Base-by-base conservation (phyloP, 805 yeast genomes). In the Candida easanensis region DNA sequence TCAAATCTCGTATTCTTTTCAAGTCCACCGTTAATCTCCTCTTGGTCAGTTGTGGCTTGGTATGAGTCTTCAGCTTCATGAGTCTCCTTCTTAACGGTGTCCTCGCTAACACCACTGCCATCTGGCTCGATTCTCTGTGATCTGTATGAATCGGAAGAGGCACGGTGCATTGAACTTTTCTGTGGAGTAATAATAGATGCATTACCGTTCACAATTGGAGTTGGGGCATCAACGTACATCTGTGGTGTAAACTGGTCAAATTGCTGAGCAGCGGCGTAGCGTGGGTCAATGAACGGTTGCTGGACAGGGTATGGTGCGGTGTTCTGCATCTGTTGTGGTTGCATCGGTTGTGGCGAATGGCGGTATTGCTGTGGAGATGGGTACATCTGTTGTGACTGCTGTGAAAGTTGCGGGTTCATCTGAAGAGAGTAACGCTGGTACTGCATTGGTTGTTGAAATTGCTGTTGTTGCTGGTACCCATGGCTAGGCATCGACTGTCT, bases 1-100 rank as follows among this genome's bases (percentile, higher is more conserved):
- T 30, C 14, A 13, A 30, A 30, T 30, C 33, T 30, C 13, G 37
- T 34, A 15, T 5, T 34, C 77, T 81, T 83, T 20, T 43, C 46
- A 36, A 35, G 34, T 2, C 37, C 34, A 7, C 17, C 37, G 23
- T 23, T 17, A 8, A 16, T 41, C 14, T 18, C 15, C 21, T 18
- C 7, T 16, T 16, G 26, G 26, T 16, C 33, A 10, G 3, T 36
- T 28, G 28, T 21, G 35, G 19, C 28, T 16, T 34, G 5, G 28
- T 22, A 15, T 23, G 13, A 25, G 26, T 46, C 54, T n/a, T 42
- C 49, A 16, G 32, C 49, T 8, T 52, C 51, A 38, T 57, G 51
- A 2, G 61, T 57, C 37, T 55, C 61, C 39, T 57, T 56, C 16
- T 44, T 49, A 14, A 39, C 19, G 4, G 58, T 51, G 18, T 53